phyloP scores from a whole-genome alignment of 1,284 basidiomycete genomes.

The Macrocystidia cucumis region DNA sequence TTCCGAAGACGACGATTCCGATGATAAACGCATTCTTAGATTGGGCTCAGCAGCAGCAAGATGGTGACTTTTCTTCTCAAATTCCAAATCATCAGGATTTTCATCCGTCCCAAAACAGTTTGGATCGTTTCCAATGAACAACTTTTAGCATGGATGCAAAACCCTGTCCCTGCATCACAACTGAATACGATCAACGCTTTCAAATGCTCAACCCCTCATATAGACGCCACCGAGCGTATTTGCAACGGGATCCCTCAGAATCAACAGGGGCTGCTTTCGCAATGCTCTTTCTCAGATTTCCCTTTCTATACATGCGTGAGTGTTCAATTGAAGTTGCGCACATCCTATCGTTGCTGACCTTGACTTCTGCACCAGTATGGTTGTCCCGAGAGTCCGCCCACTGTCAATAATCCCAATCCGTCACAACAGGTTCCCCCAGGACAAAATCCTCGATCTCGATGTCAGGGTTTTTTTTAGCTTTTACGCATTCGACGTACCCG shows the following conservation, averaged over 20 bases:
- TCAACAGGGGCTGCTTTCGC: conserved; percentile 49
- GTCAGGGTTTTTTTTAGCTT: conserved; percentile 33
- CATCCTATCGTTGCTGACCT: conserved; percentile 1
- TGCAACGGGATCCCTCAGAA: conserved; percentile 71
- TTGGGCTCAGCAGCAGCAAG: conserved; percentile 70
- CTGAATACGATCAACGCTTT: conserved; percentile 45
- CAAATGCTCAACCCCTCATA: conserved; percentile 55
- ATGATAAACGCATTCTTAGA: conserved; percentile 80
- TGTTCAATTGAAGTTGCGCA: conserved; percentile 10
- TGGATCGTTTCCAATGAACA: conserved; percentile 77
- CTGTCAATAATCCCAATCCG: conserved; percentile 57
- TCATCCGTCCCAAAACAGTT: conserved; percentile 25
- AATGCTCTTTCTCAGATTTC: conserved; percentile 65
- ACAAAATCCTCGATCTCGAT: conserved; percentile 38
- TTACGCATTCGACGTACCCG: too few relatives aligned
- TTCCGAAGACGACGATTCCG: conserved; percentile 43
- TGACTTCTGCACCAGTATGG: conserved; percentile 44
- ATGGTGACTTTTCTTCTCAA: conserved; percentile 33
- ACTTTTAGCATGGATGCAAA: conserved; percentile 66
- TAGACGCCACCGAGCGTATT: conserved; percentile 45
- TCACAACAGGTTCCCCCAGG: conserved; percentile 41
- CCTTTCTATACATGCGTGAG: conserved; percentile 72
- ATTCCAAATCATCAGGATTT: conserved; percentile 4
- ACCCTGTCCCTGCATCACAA: conserved; percentile 60
- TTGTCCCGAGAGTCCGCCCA: conserved; percentile 52